Base-by-base conservation (phyloP, 148 eudicot genomes). In the Bassia scoparia region DNA sequence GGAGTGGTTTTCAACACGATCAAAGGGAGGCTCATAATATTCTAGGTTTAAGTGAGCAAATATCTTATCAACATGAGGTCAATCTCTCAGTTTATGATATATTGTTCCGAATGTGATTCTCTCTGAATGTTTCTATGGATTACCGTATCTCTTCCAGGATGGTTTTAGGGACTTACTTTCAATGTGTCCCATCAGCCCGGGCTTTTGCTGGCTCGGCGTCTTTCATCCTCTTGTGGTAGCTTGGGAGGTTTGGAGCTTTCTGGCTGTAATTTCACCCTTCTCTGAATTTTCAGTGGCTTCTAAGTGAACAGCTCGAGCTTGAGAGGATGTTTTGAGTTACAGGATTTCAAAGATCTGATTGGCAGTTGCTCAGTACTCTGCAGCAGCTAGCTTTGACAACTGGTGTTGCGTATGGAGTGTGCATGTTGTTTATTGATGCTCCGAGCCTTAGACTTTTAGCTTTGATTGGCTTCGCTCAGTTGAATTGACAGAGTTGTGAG, bases 181-280 rank as follows among this genome's bases (percentile, higher is more conserved):
- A 74, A 70, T 70, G 23, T 56, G 30, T 43, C 2, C 43, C 16
- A n/a, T n/a, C n/a, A 5, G 14, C 2, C 8, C 15, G 3, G 7
- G n/a, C 67, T 48, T 55, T 54, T 56, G 43, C 65, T 79, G 35
- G 58, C 72, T 24, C 56, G 67, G 7, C 71, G 34, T 56, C 69
- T 79, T 79, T n/a, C n/a, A 56, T 54, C 56, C 71, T 26, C 75
- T 1, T 41, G 70, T 69, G 53, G 12, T 38, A 35, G 43, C 21
- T 29, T 79, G 72, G 82, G 75, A 48, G 75, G 44, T 12, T 43
- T 79, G 82, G 70, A 48, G 43, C 82, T 79, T 37, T 16, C n/a
- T 2, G 37, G 6, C 44, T 56, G 69, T 44, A 14, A n/a, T n/a
- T n/a, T 34, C 0, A 44, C 35, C 17, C 61, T n/a, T 49, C 76